A percentile compares a stretch with the other conserved stretches of the same genome.
Conservation (phyloP, 2,329 filamentous ascomycete species). For the Cladosporium austrohemisphaericum region DNA sequence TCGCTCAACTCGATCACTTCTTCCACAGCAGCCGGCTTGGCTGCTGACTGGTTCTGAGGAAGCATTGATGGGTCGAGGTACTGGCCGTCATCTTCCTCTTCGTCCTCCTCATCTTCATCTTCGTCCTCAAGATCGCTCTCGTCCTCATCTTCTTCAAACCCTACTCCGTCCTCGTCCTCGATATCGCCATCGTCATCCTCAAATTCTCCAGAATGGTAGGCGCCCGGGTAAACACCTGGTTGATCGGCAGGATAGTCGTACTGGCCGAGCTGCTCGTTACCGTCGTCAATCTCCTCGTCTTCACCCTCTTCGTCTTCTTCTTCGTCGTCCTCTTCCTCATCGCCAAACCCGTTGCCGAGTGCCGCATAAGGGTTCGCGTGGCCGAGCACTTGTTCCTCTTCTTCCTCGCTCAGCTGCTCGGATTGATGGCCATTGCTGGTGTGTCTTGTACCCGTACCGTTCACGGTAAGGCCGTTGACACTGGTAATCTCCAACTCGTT, state of each 20-base stretch:
- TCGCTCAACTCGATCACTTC: conserved; percentile 30
- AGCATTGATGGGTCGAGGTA: conserved; percentile 11
- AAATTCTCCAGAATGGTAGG: conserved; percentile 15
- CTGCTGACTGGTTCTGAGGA: not conserved
- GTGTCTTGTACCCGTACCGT: conserved; percentile 15
- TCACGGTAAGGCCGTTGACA: not conserved
- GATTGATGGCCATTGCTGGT: conserved; percentile 15
- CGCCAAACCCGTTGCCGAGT: conserved; percentile 10
- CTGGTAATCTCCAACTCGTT: not conserved
- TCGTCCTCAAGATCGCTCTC: conserved; percentile 16
- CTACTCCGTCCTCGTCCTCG: conserved; percentile 18
- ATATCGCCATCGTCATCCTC: conserved; percentile 12
- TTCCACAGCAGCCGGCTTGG: conserved; percentile 15
- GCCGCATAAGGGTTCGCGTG: conserved; percentile 18
- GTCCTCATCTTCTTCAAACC: conserved; percentile 16
- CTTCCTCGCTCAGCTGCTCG: conserved; percentile 18
- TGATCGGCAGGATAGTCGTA: too few relatives aligned
- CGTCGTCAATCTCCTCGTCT: not conserved
- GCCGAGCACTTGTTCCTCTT: conserved; percentile 1
- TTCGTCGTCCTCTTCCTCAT: conserved; percentile 17
- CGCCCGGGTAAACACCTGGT: conserved; percentile 9
- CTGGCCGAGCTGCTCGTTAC: too few relatives aligned
- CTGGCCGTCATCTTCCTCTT: conserved; percentile 18
- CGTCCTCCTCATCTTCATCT: conserved; percentile 18
- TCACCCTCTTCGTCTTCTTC: not conserved